These are phyloP conservation scores for Lichtheimia corymbifera DNA, from an alignment of 371 early-diverging fungal genomes.

Conservation along the genomic window DNA sequence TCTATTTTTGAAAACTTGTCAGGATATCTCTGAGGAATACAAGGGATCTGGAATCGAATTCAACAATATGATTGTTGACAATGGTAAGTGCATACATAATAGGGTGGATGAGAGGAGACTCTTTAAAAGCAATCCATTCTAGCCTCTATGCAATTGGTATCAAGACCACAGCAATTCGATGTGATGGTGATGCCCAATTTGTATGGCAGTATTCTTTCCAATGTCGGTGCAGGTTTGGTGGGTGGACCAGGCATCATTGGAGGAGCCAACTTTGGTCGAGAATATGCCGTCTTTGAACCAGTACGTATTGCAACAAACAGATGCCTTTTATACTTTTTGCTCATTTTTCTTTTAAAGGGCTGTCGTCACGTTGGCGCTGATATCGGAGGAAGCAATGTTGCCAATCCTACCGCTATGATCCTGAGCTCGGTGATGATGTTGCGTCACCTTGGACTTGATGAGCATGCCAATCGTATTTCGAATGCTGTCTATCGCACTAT, in stretches of 20 bases:
- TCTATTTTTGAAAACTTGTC: slow-evolving; percentile 92
- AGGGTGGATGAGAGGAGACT: too few species aligned
- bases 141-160: slow-evolving; percentile 96
- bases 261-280: slow-evolving; percentile 94
- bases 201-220: slow-evolving; percentile 96
- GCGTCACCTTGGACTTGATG: slow-evolving; percentile 85
- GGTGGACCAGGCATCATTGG: slow-evolving; percentile 95
- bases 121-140: too few species aligned
- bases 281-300: slow-evolving; percentile 96
- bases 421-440: slow-evolving; percentile 91
- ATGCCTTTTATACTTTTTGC: background rate
- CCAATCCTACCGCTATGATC: slow-evolving; percentile 93
- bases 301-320: slow-evolving; percentile 22
- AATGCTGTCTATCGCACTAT: slow-evolving; percentile 61
- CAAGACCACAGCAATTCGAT: slow-evolving; percentile 95
- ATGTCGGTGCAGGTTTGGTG: slow-evolving; percentile 95
- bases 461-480: slow-evolving; percentile 83
- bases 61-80: slow-evolving; percentile 98
- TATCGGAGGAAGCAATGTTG: slow-evolving; percentile 88
- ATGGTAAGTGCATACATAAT: slow-evolving; percentile 31
- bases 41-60: slow-evolving; percentile 82
- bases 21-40: slow-evolving; percentile 91
- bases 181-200: slow-evolving; percentile 98
- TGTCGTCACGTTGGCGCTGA: slow-evolving; percentile 96
- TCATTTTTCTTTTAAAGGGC: slow-evolving; percentile 38